Evolutionary conservation across 768 basidiomycete genomes (phyloP), one percentile per base, ranked within the genome.

Genomic region (Tulasnella sp.): DNA sequence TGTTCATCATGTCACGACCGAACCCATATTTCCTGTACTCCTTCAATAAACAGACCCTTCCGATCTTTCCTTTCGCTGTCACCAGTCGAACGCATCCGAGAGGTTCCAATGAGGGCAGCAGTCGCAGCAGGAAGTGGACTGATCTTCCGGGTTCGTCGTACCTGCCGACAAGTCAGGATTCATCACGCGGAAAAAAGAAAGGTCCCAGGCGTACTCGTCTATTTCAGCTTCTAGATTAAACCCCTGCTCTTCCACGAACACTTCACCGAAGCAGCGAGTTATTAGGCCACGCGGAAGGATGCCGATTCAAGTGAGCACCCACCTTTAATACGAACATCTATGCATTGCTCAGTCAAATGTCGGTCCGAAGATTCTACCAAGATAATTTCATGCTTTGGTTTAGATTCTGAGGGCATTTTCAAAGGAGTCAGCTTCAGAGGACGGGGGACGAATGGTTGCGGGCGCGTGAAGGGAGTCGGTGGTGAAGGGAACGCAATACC

Each of bases 201-300:
- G 31, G 1, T n/a, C n/a, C n/a, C n/a, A n/a, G 52, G 85, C 86
- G 81, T 78, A 93, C 94, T 89, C 88, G 85, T 96, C 94, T 82
- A 92, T 87, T 85, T 96, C 94, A 10, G 87, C 87, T 74, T 94
- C 93, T 31, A 92, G 85, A 71, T 92, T 88, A 83, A 95, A 96
- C 56, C 87, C 87, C 85, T 94, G 92, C 84, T 93, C 91, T 82
- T 85, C 85, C 81, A 89, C 87, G 84, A 92, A 93, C 77, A 93
- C 91, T 44, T 86, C 38, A 27, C 36, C 36, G 10, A 38, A 19
- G n/a, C 19, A 73, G 27, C 31, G 71, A n/a, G n/a, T n/a, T n/a
- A 19, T 68, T 12, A 68, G 31, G 27, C 19, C 4, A 0, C 5
- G 16, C 31, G 2, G 21, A 19, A 7, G 7, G 62, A 68, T 6